These are phyloP conservation scores for Trypethelium eluteriae DNA, from an alignment of 495 filamentous ascomycete species.

Conservation along the genomic window DNA sequence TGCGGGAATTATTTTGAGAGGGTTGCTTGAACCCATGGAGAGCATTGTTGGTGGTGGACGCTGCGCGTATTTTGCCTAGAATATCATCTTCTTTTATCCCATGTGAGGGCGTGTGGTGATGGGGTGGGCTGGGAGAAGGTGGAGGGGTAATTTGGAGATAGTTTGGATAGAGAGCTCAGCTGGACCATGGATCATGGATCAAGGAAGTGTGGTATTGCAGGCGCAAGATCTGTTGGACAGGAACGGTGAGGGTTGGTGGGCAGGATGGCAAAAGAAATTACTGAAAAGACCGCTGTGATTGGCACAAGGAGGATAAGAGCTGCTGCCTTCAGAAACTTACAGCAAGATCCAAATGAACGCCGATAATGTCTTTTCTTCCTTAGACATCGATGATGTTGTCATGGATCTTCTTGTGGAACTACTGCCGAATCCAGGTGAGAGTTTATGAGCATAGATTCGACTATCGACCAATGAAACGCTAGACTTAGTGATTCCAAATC, in stretches of 20 bases:
- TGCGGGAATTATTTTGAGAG: not conserved
- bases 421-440: not conserved
- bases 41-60: not conserved
- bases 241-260: not conserved
- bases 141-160: not conserved
- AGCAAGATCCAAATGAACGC: no score
- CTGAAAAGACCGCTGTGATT: no score
- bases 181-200: slow-evolving; percentile 5
- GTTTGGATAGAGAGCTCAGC: not conserved
- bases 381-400: not conserved
- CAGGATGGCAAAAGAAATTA: not conserved
- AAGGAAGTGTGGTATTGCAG: not conserved
- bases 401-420: not conserved
- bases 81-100: not conserved
- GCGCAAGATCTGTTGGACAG: not conserved
- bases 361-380: no score
- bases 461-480: not conserved
- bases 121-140: not conserved
- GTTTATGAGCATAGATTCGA: not conserved
- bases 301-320: no score
- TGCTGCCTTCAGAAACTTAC: no score
- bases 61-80: not conserved
- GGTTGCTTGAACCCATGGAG: not conserved
- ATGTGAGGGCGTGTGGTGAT: not conserved
- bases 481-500: not conserved